phyloP scores from a whole-genome alignment of 768 basidiomycete species.

The Clitopilus passeckerianus region DNA sequence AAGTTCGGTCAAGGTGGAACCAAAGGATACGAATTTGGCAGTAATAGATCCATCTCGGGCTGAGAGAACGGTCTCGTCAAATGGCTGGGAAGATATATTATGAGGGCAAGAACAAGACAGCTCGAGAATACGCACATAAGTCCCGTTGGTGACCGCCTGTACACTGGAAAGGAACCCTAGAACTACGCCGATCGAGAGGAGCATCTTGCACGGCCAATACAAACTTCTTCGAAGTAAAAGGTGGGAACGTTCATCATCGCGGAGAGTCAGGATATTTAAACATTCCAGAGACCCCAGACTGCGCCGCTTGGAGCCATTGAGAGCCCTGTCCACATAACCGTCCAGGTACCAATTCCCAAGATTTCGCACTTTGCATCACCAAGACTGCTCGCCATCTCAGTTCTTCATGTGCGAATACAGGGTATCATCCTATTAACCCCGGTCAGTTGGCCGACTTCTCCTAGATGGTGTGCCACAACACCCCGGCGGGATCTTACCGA shows the following conservation, averaged over 20 bases:
- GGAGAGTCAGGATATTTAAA: neutral
- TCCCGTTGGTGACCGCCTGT: neutral
- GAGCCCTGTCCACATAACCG: neutral
- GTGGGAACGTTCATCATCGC: neutral
- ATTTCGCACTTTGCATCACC: neutral
- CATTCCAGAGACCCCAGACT: neutral
- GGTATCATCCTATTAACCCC: neutral
- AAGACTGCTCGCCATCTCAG: neutral
- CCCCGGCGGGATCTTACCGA: too few relatives aligned
- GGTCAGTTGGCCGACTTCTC: too few relatives aligned
- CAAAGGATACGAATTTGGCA: slow-evolving; percentile 1
- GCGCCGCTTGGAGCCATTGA: neutral
- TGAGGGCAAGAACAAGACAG: neutral
- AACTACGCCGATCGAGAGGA: neutral
- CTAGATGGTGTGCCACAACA: too few relatives aligned
- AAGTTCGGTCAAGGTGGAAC: neutral
- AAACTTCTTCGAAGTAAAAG: neutral
- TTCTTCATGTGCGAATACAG: neutral
- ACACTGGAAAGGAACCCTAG: neutral
- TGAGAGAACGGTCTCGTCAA: neutral
- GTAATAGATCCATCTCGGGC: slow-evolving; percentile 1
- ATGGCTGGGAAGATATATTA: neutral
- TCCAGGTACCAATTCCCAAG: neutral
- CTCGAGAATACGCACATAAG: neutral
- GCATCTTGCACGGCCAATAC: neutral